Base-by-base conservation (phyloP, 2,329 filamentous ascomycete species). In the Talaromyces sp. region DNA sequence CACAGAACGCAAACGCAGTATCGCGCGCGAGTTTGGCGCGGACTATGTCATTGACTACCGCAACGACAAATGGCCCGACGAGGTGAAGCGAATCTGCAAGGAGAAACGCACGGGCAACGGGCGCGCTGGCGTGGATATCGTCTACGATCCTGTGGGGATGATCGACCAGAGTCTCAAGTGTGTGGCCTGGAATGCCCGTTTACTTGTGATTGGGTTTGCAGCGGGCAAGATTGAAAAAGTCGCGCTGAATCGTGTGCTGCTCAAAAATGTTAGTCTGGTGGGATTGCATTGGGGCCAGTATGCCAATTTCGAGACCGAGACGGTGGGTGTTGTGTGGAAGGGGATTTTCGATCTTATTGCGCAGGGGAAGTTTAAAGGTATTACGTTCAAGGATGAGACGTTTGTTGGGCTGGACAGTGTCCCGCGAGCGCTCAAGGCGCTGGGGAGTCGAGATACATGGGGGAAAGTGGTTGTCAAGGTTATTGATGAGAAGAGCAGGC, bases 251-350 rank as follows among this genome's bases (percentile, higher is more conserved):
- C 89, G 94, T 75, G 91, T 97, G 30, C 77, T 97, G 65, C 79
- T 98, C 68, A 98, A 97, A 84, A 97, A 97, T 74, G 94, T 97
- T 65, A 89, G 87, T 65, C 81, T 98, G 12, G 90, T 97, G 1
- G 94, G 94, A 1, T 79, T 97, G 70, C 91, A 96, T 78, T 98
- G 94, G 94, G 94, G 94, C 12, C 87, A 88, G 62, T 97, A 97
- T 77, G 80, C 87, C 1, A 82, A 82, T 52, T 85, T 89, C 67
- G 90, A 97, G 79, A 85, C 82, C 27, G 85, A 89, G 70, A 88
- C 83, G 53, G 85, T 95, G 5, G 81, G 83, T 7, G 75, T 78
- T 27, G 92, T 97, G 0, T 98, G 94, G 94, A 79, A 88, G 56
- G 92, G 90, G 0, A 86, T 98, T 65, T 90, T 91, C 72, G 82